phyloP scores from a whole-genome alignment of 129 eudicot species.

The Helianthus tuberosus region DNA sequence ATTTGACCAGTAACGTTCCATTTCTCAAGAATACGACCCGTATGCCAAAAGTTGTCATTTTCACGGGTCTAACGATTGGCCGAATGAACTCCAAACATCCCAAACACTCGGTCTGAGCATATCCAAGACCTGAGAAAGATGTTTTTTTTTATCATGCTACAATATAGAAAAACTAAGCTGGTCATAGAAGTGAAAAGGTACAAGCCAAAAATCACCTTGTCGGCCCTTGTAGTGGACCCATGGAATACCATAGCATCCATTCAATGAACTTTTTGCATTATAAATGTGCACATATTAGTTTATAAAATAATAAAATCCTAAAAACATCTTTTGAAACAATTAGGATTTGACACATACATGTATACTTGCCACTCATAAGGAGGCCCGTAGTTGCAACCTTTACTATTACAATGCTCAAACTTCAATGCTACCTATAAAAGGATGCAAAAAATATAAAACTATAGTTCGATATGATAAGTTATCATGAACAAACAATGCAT shows the following conservation, averaged over 20 bases:
- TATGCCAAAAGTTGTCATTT: no score
- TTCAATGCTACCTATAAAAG: conserved; percentile 80
- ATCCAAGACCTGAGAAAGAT: no score
- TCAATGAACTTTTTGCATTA: conserved; percentile 53
- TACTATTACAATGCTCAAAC: conserved; percentile 98
- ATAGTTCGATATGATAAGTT: not conserved
- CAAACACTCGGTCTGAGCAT: no score
- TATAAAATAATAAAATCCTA: not conserved
- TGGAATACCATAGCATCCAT: conserved; percentile 96
- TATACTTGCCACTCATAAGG: no score
- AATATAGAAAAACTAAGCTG: no score
- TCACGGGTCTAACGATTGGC: no score
- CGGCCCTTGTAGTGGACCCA: conserved; percentile 95
- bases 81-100: no score
- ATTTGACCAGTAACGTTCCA: no score
- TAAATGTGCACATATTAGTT: conserved; percentile 13
- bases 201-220: conserved; percentile 94
- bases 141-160: no score
- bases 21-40: no score
- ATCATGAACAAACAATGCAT: conserved; percentile 1
- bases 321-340: not conserved
- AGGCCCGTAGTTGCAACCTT: conserved; percentile 98
- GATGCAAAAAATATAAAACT: not conserved
- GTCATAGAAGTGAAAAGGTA: no score
- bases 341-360: conserved; percentile 26